Conservation (phyloP, 1,284 basidiomycete species). For the Pseudozyma flocculosa region DNA sequence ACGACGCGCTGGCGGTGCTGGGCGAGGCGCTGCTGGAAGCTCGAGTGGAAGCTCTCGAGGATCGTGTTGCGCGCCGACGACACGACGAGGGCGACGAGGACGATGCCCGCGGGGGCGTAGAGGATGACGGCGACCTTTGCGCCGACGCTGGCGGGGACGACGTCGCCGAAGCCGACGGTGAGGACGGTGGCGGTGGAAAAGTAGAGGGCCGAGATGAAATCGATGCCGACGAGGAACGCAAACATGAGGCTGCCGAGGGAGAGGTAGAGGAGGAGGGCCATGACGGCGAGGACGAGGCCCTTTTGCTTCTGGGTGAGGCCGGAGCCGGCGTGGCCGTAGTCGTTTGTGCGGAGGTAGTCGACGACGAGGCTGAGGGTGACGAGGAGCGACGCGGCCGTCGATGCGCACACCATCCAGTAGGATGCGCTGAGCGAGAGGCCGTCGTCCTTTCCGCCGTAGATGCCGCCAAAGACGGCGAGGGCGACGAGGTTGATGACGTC, state of each 20-base stretch:
- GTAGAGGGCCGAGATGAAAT: constrained; percentile 65
- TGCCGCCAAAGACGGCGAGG: constrained; percentile 68
- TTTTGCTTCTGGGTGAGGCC: constrained; percentile 79
- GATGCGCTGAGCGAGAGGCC: constrained; percentile 63
- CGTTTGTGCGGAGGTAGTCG: constrained; percentile 65
- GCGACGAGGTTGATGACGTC: constrained; percentile 71
- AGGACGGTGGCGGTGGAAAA: constrained; percentile 68
- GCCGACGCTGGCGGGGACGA: constrained; percentile 67
- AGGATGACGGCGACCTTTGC: constrained; percentile 45
- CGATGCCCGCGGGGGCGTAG: constrained; percentile 54
- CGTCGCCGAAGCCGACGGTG: constrained; percentile 75
- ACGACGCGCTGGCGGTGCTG: constrained; percentile 16
- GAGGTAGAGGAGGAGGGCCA: constrained; percentile 66
- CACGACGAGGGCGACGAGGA: constrained; percentile 65
- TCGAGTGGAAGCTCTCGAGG: constrained; percentile 63
- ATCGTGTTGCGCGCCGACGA: constrained; percentile 70
- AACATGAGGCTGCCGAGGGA: constrained; percentile 60
- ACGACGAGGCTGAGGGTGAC: constrained; percentile 71
- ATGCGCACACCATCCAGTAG: constrained; percentile 79
- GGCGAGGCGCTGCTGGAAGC: constrained; percentile 20
- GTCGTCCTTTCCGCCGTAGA: constrained; percentile 64
- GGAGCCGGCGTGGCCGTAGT: constrained; percentile 68
- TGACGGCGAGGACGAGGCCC: constrained; percentile 71
- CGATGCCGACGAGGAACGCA: constrained; percentile 24
- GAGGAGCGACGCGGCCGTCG: constrained; percentile 69